Evolutionary conservation across 768 basidiomycete genomes (phyloP), one percentile per base, ranked within the genome.

Genomic region (Mycena filopes): DNA sequence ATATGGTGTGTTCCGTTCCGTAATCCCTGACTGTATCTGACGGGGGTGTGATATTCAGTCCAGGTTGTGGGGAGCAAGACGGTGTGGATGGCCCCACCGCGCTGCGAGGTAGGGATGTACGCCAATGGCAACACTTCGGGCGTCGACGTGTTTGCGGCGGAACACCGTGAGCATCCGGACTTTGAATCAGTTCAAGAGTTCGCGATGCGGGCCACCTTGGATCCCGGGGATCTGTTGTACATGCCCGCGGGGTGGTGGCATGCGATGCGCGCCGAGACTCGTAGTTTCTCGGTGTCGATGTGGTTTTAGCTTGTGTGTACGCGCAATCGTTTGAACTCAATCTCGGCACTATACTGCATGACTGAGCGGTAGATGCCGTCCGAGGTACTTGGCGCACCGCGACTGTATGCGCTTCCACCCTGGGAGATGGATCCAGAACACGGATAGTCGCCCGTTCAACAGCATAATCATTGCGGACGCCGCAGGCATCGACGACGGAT

Each of bases 171-270:
- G 0, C 86, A 84, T 68, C 84, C 87, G 5, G 74, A 80, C 13
- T 96, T 93, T 72, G 81, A 81, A 77, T 69, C 78, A 20, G 93
- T 90, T 23, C 83, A 84, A 25, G 88, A 88, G 10, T 54, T 78
- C 23, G 90, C 95, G 1, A 82, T 85, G 77, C 81, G 82, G 50
- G 85, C 84, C 33, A 87, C 87, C 1, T 81, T 99, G 2, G 79
- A 83, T 57, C 89, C 95, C 1, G 97, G 96, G 0, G 97, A 99
- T 77, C 60, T 96, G 46, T 79, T 99, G 47, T 92, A 93, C 74
- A 90, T 98, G 69, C 97, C 97, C 21, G 91, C 93, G 5, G 89
- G 93, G 29, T 97, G 95, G 95, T 97, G 95, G 95, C 95, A 97
- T 76, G 91, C 90, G 20, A 93, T 95, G 92, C 86, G 89, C 67